Evolutionary conservation across 2,329 filamentous ascomycete species (phyloP), one percentile per base, ranked within the genome.

Genomic region (Plectosphaerella sp.): DNA sequence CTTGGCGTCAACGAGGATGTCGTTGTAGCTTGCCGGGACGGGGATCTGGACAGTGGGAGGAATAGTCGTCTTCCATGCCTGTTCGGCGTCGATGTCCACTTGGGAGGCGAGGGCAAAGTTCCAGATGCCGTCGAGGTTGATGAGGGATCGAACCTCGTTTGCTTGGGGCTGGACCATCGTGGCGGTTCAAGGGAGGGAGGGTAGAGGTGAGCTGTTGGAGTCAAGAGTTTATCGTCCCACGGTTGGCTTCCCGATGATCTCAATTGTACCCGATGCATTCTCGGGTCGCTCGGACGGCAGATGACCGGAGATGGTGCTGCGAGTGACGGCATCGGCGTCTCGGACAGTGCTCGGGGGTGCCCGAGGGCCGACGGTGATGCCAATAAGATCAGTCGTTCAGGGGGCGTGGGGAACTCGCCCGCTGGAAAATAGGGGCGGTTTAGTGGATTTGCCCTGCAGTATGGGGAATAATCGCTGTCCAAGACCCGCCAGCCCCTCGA

Each of bases 51-150:
- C 42, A n/a, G 15, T 50, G 6, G 24, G 62, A 59, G 8, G 65
- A 65, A 2, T 69, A 49, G 1, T 73, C 65, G 5, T 72, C 65
- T 35, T 48, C 56, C 54, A 59, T 4, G 52, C 54, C 36, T 37
- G 47, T 14, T 54, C 55, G 18, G 18, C 28, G 14, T 62, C 56
- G 10, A 53, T 47, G 50, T 60, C 51, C 11, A 20, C 6, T 3
- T 47, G 47, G 12, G 35, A 16, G 7, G 54, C 49, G 7, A 60
- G 11, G 5, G 54, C 50, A 45, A 61, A 62, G 53, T 62, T 62
- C 60, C 60, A 62, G n/a, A 62, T 51, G 15, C 60, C 59, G 24
- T 62, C 59, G 1, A 62, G 51, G 41, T 56, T 57, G 18, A 59
- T 39, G 11, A 61, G 20, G 16, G 57, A 52, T 10, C 59, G 50